Conservation (phyloP, 2,329 filamentous ascomycete genomes). For the Colletotrichum orbiculare region DNA sequence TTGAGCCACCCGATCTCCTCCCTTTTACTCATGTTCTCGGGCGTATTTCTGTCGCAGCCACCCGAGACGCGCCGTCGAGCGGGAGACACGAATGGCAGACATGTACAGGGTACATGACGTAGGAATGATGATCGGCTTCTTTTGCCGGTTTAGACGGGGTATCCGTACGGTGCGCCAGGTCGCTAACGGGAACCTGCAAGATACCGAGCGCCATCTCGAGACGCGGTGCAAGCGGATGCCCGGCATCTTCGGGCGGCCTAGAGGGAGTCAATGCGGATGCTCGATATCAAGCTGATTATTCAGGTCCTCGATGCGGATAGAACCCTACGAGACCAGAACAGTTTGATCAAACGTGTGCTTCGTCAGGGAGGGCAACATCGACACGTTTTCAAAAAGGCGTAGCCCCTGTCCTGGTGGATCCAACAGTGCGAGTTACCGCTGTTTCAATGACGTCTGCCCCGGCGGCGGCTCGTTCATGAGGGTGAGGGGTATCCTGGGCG, state of each 20-base stretch:
- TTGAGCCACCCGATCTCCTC: not conserved
- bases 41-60: conserved; percentile 23
- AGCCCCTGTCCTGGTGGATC: conserved; percentile 23
- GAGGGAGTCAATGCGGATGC: conserved; percentile 8
- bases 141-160: conserved; percentile 26
- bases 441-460: conserved; percentile 32
- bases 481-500: conserved; percentile 16
- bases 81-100: conserved; percentile 5
- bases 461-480: conserved; percentile 9
- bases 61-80: conserved; percentile 14
- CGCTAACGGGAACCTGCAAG: conserved; percentile 11
- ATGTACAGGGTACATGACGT: conserved; percentile 22
- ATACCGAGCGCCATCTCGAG: conserved; percentile 15
- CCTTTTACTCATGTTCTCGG: conserved; percentile 8
- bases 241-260: conserved; percentile 25
- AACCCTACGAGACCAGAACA: conserved; percentile 2
- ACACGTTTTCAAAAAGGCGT: not conserved
- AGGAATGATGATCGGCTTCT: conserved; percentile 27
- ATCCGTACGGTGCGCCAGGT: conserved; percentile 15
- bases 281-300: not conserved
- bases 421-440: conserved; percentile 2
- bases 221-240: conserved; percentile 6
- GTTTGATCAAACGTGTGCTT: conserved; percentile 12
- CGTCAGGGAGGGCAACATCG: not conserved
- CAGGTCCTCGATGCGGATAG: not conserved